These are phyloP conservation scores for Skeletonema menzelii DNA, from an alignment of 108 stramenopile species.

Conservation along the genomic window DNA sequence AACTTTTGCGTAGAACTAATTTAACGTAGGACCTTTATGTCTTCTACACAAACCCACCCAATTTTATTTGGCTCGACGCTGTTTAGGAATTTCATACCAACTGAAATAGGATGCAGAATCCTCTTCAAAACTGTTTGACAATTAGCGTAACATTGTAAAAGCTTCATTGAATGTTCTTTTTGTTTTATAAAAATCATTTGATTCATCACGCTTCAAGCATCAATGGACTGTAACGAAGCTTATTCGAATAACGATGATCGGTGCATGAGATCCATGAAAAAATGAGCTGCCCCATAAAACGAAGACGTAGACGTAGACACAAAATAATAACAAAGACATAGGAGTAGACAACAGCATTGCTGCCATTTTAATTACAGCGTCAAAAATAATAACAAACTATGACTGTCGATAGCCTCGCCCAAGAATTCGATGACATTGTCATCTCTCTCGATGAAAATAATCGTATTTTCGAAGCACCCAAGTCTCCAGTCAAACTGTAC, in stretches of 20 bases:
- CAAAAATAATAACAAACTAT: background rate
- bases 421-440: background rate
- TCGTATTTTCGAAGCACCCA: background rate
- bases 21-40: background rate
- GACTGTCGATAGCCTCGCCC: background rate
- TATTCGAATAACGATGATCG: no score
- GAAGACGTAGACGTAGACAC: no score
- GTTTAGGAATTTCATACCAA: background rate
- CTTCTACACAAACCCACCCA: background rate
- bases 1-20: background rate
- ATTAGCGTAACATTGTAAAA: background rate
- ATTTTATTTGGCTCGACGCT: background rate
- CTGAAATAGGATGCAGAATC: background rate
- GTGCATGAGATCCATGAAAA: background rate
- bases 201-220: no score
- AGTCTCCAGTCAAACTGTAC: background rate
- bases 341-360: background rate
- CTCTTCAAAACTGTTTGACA: no score
- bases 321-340: background rate
- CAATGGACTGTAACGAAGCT: no score
- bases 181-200: background rate
- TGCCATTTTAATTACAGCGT: background rate
- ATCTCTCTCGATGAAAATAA: background rate
- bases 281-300: background rate
- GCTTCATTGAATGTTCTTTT: background rate